Evolutionary conservation across 106 monocot species (phyloP).

Genomic region (Allium cepa): DNA sequence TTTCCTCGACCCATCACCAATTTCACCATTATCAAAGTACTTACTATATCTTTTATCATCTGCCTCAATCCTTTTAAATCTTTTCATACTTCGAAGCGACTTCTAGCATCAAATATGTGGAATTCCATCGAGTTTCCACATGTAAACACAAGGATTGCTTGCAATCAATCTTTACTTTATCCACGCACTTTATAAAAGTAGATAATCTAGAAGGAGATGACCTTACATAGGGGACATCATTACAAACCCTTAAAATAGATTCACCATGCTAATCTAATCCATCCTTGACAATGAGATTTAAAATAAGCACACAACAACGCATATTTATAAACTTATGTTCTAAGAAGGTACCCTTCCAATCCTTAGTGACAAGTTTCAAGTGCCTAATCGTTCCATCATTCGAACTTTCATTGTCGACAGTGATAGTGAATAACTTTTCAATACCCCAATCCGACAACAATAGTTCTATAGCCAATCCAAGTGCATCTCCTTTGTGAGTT

Average conservation of each 20-base stretch:
- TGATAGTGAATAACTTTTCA: too few species aligned
- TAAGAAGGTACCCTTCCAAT: background rate
- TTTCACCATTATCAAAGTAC: background rate
- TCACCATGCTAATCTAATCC: background rate
- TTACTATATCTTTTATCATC: background rate
- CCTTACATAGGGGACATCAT: constrained; percentile 5
- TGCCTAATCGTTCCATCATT: constrained; percentile 5
- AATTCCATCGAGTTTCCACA: constrained; percentile 14
- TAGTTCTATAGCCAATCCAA: background rate
- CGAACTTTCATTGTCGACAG: constrained; percentile 10
- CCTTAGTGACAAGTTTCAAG: too few species aligned
- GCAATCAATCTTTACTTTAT: constrained; percentile 8
- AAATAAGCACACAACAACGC: background rate
- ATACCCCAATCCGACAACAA: background rate
- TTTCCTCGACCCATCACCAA: background rate
- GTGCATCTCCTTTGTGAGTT: constrained; percentile 8
- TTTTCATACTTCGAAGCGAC: constrained; percentile 1
- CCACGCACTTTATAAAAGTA: constrained; percentile 10
- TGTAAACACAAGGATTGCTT: constrained; percentile 8
- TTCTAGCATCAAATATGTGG: too few species aligned
- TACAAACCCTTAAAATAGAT: background rate
- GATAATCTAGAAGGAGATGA: background rate
- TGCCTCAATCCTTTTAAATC: constrained; percentile 7
- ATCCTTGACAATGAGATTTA: constrained; percentile 2
- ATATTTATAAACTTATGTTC: constrained; percentile 2